Evolutionary conservation across 345 rosid genomes (phyloP).

Genomic region (Arabis hirsuta): DNA sequence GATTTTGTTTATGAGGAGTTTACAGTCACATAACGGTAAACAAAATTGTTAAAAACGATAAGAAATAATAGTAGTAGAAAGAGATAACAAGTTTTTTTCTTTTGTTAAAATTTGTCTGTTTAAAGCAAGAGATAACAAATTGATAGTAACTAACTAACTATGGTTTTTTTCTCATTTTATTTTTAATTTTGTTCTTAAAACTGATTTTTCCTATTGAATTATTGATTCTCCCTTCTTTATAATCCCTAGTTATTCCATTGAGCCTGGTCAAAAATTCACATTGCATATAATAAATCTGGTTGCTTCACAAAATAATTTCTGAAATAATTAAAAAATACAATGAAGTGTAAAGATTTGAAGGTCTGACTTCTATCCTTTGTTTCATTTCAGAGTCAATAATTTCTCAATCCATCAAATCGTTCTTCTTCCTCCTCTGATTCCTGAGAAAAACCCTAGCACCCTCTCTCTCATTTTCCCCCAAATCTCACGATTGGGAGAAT

Average conservation of each 20-base stretch:
- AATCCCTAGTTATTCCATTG: not conserved
- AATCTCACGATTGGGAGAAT: conserved; percentile 15
- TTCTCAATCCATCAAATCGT: conserved; percentile 7
- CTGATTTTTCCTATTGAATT: not conserved
- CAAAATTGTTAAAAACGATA: too few species aligned
- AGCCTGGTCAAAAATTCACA: not conserved
- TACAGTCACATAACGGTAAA: too few species aligned
- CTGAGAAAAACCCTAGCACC: conserved; percentile 54
- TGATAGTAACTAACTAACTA: too few species aligned
- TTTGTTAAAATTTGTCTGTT: too few species aligned
- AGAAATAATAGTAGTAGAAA: too few species aligned
- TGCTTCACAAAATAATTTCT: not conserved
- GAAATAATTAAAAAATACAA: not conserved
- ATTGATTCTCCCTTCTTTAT: not conserved
- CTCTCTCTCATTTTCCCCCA: conserved; percentile 15
- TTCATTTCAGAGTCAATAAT: conserved; percentile 47
- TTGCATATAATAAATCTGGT: not conserved
- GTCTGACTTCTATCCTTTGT: conserved; percentile 7
- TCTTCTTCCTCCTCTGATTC: conserved; percentile 31
- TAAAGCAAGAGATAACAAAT: too few species aligned
- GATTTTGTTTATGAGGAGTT: too few species aligned
- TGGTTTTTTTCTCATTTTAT: not conserved
- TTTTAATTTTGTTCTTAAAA: not conserved
- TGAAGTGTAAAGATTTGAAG: conserved; percentile 30
- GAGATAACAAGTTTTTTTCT: too few species aligned